Conservation (phyloP, 345 rosid genomes). For the Abelmoschus esculentus region DNA sequence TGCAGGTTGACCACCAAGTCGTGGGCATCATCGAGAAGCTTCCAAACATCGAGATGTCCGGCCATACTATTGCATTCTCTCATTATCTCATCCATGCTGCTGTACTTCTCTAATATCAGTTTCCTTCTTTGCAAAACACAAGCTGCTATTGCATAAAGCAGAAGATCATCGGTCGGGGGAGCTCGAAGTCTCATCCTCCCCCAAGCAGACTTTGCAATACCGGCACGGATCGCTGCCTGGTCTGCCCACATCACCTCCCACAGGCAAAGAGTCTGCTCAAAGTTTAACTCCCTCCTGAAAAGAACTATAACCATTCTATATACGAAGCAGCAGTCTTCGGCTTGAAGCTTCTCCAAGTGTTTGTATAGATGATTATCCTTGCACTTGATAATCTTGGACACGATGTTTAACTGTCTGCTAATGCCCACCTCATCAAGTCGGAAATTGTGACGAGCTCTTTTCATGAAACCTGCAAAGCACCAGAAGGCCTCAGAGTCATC, state of each 20-base stretch:
- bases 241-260: conserved; percentile 99
- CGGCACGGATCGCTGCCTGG: conserved; percentile 74
- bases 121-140: conserved; percentile 92
- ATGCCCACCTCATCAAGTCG: conserved; percentile 92
- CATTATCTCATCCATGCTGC: conserved; percentile 94
- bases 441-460: conserved; percentile 86
- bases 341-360: conserved; percentile 88
- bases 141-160: conserved; percentile 93
- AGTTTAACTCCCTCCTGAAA: conserved; percentile 71
- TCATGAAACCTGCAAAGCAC: conserved; percentile 94
- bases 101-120: conserved; percentile 75
- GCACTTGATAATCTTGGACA: conserved; percentile 76
- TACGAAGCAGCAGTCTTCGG: conserved; percentile 87
- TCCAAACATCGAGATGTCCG: conserved; percentile 88
- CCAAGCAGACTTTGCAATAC: conserved; percentile 72
- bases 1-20: conserved; percentile 77
- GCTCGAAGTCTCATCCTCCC: conserved; percentile 79
- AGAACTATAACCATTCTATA: conserved; percentile 94
- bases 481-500: conserved; percentile 81
- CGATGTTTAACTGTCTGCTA: conserved; percentile 65
- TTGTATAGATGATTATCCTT: conserved; percentile 72
- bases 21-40: conserved; percentile 92
- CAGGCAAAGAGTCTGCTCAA: conserved; percentile 82
- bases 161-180: conserved; percentile 81
- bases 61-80: conserved; percentile 92